These are phyloP conservation scores for Cyclostephanos tholiformis DNA, from an alignment of 108 stramenopile genomes.

Conservation along the genomic window DNA sequence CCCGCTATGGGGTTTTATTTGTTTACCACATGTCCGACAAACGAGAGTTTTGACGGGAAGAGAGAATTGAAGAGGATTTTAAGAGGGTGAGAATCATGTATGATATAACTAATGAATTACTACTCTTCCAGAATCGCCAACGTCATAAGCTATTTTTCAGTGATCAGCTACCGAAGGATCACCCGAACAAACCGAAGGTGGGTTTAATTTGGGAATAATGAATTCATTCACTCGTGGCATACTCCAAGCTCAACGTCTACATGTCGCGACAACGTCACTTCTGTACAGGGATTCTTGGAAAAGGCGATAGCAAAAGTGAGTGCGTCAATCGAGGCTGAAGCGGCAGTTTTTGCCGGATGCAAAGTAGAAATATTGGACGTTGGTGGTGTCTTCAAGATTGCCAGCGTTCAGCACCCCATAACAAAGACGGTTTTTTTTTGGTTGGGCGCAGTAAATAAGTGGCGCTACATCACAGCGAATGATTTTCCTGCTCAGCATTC, in stretches of 20 bases:
- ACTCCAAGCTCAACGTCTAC: background rate
- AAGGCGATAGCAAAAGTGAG: conserved; percentile 34
- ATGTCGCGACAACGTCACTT: too few relatives aligned
- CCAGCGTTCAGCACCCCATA: conserved; percentile 13
- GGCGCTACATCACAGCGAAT: conserved; percentile 26
- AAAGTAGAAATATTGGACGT: conserved; percentile 35
- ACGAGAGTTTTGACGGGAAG: conserved; percentile 40
- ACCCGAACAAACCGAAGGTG: conserved; percentile 41
- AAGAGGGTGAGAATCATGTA: conserved; percentile 21
- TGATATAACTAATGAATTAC: background rate
- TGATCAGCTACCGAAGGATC: conserved; percentile 27
- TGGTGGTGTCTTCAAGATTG: conserved; percentile 29
- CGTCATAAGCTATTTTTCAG: background rate
- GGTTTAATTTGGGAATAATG: background rate
- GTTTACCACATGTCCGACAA: conserved; percentile 36
- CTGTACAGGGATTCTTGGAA: conserved; percentile 25
- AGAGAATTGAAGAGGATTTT: conserved; percentile 44
- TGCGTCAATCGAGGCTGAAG: conserved; percentile 32
- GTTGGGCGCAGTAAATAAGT: conserved; percentile 31
- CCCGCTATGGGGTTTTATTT: conserved; percentile 35
- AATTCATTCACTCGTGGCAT: background rate
- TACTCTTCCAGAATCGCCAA: background rate
- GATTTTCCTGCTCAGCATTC: conserved; percentile 17
- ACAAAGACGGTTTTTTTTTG: conserved; percentile 29
- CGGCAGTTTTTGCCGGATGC: conserved; percentile 23